A percentile compares a stretch with the other conserved stretches of the same genome.
Evolutionary conservation across 257 asterid species (phyloP).

Genomic region (Echites panduratus): DNA sequence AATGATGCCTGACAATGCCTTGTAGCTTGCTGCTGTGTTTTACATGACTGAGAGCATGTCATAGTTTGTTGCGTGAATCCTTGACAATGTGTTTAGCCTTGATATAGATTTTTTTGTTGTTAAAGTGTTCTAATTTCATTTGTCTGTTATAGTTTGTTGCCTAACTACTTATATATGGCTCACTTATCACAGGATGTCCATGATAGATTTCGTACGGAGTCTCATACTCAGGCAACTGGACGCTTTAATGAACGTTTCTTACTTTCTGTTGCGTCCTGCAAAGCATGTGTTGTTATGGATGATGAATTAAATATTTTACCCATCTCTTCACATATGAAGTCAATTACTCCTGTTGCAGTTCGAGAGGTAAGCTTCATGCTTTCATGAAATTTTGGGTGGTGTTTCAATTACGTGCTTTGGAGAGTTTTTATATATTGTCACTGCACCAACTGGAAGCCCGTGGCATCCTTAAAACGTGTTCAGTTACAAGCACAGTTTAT

Average conservation of each 20-base stretch:
- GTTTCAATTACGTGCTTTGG: neutral
- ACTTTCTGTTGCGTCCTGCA: constrained; percentile 88
- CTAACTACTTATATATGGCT: constrained; percentile 17
- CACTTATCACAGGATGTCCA: constrained; percentile 80
- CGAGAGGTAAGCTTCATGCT: constrained; percentile 49
- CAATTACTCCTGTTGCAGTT: constrained; percentile 46
- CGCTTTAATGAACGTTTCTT: constrained; percentile 96
- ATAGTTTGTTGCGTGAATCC: too few relatives aligned
- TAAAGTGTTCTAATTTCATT: neutral
- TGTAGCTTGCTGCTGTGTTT: neutral
- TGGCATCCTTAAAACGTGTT: neutral
- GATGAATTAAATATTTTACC: constrained; percentile 91
- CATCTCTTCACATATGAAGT: constrained; percentile 88
- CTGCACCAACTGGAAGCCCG: neutral
- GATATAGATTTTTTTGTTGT: neutral
- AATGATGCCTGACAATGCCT: neutral
- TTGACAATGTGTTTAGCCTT: too few relatives aligned
- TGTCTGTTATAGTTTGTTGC: neutral
- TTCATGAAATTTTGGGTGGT: neutral
- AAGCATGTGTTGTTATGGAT: constrained; percentile 91
- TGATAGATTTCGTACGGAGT: constrained; percentile 88
- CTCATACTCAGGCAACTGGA: constrained; percentile 71
- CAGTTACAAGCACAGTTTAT: neutral
- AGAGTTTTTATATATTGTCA: neutral
- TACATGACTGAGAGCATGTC: neutral